Evolutionary conservation across 73 alveolate genomes (phyloP).

Genomic region (Tetrahymena malaccensis): DNA sequence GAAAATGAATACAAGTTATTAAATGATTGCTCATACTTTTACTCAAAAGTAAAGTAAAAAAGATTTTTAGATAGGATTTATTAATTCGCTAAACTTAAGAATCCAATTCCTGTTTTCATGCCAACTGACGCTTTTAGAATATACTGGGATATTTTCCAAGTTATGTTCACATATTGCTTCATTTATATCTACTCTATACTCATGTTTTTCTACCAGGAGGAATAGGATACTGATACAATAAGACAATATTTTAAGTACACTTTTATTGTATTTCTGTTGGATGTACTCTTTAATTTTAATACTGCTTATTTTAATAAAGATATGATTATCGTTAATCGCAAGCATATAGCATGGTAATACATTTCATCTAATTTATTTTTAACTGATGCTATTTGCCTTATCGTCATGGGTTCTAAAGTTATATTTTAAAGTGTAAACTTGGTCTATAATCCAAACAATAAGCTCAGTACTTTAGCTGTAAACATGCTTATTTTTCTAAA

Average conservation of each 20-base stretch:
- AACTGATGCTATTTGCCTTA: background rate
- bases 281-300: background rate
- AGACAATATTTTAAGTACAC: background rate
- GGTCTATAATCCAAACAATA: background rate
- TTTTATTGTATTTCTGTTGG: background rate
- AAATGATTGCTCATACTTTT: background rate
- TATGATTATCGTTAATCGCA: background rate
- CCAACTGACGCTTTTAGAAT: background rate
- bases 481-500: background rate
- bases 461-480: background rate
- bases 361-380: background rate
- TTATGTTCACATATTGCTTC: background rate
- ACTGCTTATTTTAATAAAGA: background rate
- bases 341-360: background rate
- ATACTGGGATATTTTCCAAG: background rate
- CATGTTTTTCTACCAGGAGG: background rate
- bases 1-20: background rate
- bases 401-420: background rate
- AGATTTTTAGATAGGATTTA: background rate
- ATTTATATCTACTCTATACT: background rate
- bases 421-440: background rate
- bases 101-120: background rate
- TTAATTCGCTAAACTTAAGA: background rate
- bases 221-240: background rate
- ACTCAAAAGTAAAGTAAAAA: background rate